Evolutionary conservation across 1,284 basidiomycete species (phyloP).

Genomic region (Pholiota adiposa): DNA sequence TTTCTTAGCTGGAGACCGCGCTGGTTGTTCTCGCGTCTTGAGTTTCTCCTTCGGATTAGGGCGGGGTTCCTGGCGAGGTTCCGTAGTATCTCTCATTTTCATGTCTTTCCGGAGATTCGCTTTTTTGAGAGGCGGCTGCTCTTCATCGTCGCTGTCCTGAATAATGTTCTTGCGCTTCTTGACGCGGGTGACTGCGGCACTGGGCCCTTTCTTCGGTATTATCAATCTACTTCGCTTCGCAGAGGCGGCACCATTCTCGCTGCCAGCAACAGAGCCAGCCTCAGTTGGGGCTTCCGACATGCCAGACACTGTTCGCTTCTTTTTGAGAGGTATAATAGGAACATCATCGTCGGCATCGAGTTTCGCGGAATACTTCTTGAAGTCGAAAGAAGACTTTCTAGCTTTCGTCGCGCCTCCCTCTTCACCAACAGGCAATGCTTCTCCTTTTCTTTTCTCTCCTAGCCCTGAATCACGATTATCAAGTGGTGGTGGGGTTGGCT

Average conservation of each 20-base stretch:
- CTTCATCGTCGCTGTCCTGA: slow-evolving; percentile 7
- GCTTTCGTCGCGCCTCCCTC: not conserved
- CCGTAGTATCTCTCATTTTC: not conserved
- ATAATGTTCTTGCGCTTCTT: slow-evolving; percentile 29
- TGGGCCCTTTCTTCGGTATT: slow-evolving; percentile 10
- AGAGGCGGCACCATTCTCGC: not conserved
- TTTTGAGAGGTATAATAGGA: slow-evolving; percentile 20
- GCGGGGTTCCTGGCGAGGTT: not conserved
- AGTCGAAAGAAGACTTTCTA: slow-evolving; percentile 3
- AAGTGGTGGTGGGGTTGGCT: not conserved
- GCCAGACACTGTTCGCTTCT: slow-evolving; percentile 9
- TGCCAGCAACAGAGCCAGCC: slow-evolving; percentile 1
- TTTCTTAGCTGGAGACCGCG: slow-evolving; percentile 13
- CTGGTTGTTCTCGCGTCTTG: slow-evolving; percentile 11
- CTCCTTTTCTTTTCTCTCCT: not conserved
- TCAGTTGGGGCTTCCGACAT: not conserved
- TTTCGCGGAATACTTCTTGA: slow-evolving; percentile 12
- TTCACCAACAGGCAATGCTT: not conserved
- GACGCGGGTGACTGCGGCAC: slow-evolving; percentile 32
- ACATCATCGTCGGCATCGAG: slow-evolving; percentile 20
- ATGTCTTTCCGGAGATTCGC: slow-evolving; percentile 22
- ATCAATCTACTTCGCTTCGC: slow-evolving; percentile 7
- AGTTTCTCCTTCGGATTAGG: not conserved
- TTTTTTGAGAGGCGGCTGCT: slow-evolving; percentile 35
- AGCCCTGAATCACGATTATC: not conserved